Base-by-base conservation (phyloP, 202 grass and related monocot species). In the Digitaria exilis region DNA sequence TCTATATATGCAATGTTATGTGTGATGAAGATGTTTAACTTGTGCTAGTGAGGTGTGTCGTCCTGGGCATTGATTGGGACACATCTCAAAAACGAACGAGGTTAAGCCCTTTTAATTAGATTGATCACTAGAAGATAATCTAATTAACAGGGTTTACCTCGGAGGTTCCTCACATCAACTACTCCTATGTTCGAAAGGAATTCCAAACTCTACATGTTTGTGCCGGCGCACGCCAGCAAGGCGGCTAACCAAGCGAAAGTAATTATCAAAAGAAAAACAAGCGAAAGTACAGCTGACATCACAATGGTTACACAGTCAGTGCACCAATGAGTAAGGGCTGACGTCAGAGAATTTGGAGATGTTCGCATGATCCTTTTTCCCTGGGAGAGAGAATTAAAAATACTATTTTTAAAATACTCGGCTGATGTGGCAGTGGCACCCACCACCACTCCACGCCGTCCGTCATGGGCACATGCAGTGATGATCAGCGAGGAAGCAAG, bases 391-490 rank as follows among this genome's bases (percentile, higher is more conserved):
- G 14, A 16, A 3, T 9, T 10, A 28, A 28, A 10, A 61, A 11
- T 6, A 30, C 1, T 28, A 54, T 26, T 62, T 15, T 15, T 16
- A 28, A 26, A 78, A 50, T 14, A 19, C 42, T 49, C 29, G 42
- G 30, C 28, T 73, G 80, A 88, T 50, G 71, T 84, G 75, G 39
- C 60, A 73, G 71, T 84, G 75, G 39, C 60, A 73, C 68, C 80
- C 59, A 88, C 67, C 51, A 65, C 41, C 25, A 7, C 55, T 26
- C 34, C 30, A 52, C 54, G 60, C 29, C 65, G 50, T 60, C 63
- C 65, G 50, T 60, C 63, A 71, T 25, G 45, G 24, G 26, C 80
- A 88, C 68, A 74, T 79, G 86, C 32, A 67, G 3, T 46, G 16
- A 74, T 67, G 39, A 88, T 68, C 50, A 64, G 7, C 21, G 25